These are phyloP conservation scores for Chaetomium olivaceum DNA, from an alignment of 2,329 filamentous ascomycete genomes.

Conservation along the genomic window DNA sequence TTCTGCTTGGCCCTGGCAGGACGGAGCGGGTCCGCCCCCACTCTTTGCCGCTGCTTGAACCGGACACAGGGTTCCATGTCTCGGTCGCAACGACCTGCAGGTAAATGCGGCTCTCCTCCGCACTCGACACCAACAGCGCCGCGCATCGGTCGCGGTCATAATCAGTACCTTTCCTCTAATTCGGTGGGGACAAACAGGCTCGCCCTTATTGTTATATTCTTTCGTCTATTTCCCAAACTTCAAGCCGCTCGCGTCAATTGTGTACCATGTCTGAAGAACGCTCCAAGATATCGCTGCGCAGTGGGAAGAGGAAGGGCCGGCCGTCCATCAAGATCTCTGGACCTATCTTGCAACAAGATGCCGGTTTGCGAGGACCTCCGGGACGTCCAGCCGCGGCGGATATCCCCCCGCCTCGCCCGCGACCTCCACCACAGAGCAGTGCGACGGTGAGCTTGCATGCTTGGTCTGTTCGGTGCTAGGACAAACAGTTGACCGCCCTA, in stretches of 20 bases:
- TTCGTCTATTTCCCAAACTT: background rate
- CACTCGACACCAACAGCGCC: no score
- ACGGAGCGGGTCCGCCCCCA: background rate
- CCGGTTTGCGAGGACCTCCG: constrained; percentile 38
- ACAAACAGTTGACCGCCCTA: constrained; percentile 21
- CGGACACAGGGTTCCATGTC: background rate
- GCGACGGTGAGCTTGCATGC: constrained; percentile 52
- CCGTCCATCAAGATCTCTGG: constrained; percentile 65
- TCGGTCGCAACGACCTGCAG: background rate
- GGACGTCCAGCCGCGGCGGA: constrained; percentile 34
- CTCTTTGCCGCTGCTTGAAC: background rate
- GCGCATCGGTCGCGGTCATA: background rate
- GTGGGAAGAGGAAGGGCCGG: constrained; percentile 62
- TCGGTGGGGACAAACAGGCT: background rate
- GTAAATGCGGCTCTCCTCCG: background rate
- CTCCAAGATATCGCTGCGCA: constrained; percentile 63
- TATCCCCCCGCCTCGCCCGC: constrained; percentile 42
- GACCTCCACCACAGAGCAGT: constrained; percentile 53
- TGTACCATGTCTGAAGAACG: constrained; percentile 61
- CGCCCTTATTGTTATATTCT: background rate
- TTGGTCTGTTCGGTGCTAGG: background rate
- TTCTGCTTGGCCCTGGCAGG: no score
- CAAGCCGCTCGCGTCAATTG: background rate
- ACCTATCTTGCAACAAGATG: constrained; percentile 56
- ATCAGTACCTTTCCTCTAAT: background rate